Evolutionary conservation across 2,329 filamentous ascomycete species (phyloP).

Genomic region (Zelopaecilomyces penicillatus): DNA sequence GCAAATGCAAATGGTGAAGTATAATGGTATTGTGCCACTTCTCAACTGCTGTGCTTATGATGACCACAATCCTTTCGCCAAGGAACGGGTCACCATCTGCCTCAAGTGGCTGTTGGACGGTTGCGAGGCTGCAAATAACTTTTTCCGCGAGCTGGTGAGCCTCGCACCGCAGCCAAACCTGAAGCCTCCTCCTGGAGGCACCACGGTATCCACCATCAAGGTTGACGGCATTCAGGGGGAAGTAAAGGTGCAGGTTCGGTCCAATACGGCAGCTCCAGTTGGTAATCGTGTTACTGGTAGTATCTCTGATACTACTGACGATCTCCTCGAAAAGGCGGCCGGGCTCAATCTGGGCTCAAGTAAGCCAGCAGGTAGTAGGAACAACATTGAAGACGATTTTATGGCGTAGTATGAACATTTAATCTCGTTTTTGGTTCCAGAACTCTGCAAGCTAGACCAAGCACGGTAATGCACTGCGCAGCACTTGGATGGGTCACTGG

Average conservation of each 20-base stretch:
- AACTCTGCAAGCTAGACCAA: no score
- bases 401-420: slow-evolving; percentile 25
- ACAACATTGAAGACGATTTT: slow-evolving; percentile 35
- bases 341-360: slow-evolving; percentile 29
- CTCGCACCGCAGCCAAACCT: slow-evolving; percentile 32
- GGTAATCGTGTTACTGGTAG: slow-evolving; percentile 6
- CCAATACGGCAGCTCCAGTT: slow-evolving; percentile 18
- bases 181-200: slow-evolving; percentile 25
- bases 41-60: slow-evolving; percentile 87
- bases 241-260: slow-evolving; percentile 45
- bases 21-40: slow-evolving; percentile 79
- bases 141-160: slow-evolving; percentile 56
- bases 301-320: slow-evolving; percentile 19
- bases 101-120: slow-evolving; percentile 77
- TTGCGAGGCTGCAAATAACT: slow-evolving; percentile 63
- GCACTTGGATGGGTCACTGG: no score
- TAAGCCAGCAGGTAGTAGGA: slow-evolving; percentile 6
- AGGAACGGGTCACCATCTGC: slow-evolving; percentile 82
- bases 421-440: no score
- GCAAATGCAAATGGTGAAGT: slow-evolving; percentile 76
- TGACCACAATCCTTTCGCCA: slow-evolving; percentile 87
- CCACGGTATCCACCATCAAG: slow-evolving; percentile 35
- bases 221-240: slow-evolving; percentile 50
- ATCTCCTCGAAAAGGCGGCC: slow-evolving; percentile 36
- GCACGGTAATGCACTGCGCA: no score